These are phyloP conservation scores for Cladosporium sp. DNA, from an alignment of 2,329 filamentous ascomycete species.

Conservation along the genomic window DNA sequence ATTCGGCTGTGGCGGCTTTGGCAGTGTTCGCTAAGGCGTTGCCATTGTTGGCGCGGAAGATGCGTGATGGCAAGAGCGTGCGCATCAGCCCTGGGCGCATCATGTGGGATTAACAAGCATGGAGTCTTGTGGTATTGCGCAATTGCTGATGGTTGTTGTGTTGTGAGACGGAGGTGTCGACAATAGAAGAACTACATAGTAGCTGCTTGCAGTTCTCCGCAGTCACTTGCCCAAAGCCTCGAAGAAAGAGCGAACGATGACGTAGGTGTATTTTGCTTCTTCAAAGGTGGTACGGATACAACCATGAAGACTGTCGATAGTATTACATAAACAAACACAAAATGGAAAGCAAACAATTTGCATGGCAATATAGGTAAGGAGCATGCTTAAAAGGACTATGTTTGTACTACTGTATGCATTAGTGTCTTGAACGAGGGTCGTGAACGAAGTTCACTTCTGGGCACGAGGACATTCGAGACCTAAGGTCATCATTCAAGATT, in stretches of 20 bases:
- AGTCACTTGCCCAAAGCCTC: neutral
- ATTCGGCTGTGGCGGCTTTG: constrained; percentile 1
- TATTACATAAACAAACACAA: no score
- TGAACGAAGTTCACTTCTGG: neutral
- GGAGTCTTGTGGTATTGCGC: neutral
- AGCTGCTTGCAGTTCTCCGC: constrained; percentile 4
- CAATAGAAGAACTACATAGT: neutral
- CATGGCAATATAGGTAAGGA: neutral
- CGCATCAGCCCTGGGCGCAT: constrained; percentile 48
- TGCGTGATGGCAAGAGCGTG: constrained; percentile 47
- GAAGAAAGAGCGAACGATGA: constrained; percentile 8
- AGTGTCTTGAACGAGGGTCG: neutral
- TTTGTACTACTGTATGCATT: no score
- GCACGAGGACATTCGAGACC: neutral
- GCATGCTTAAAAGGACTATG: no score
- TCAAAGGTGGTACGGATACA: no score
- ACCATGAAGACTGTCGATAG: no score
- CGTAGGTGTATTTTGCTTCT: neutral
- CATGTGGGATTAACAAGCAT: constrained; percentile 31
- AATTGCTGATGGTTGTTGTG: neutral
- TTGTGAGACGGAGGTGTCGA: neutral
- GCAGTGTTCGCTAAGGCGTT: constrained; percentile 7
- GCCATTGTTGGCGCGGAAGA: constrained; percentile 31
- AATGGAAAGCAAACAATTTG: neutral
- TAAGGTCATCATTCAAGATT: neutral